These are phyloP conservation scores for Bjerkandera adusta DNA, from an alignment of 1,284 basidiomycete genomes.

Conservation along the genomic window DNA sequence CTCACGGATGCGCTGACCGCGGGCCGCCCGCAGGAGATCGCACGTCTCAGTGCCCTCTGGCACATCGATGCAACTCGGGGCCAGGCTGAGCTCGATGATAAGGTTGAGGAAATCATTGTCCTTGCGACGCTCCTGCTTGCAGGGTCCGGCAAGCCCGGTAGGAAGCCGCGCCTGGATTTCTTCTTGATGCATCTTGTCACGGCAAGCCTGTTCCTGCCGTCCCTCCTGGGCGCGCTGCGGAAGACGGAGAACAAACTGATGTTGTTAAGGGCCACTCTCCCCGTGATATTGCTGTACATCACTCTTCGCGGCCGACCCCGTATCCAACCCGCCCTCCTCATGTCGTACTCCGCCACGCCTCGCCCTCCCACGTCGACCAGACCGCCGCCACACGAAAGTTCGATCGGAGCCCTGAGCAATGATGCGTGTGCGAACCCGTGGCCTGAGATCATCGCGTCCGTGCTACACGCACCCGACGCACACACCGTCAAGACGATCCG, in stretches of 20 bases:
- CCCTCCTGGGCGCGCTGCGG: slow-evolving; percentile 40
- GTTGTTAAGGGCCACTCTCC: slow-evolving; percentile 48
- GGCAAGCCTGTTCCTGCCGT: slow-evolving; percentile 57
- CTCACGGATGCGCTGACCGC: slow-evolving; percentile 35
- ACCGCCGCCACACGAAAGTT: slow-evolving; percentile 21
- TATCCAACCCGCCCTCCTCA: slow-evolving; percentile 52
- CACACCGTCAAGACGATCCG: slow-evolving; percentile 64
- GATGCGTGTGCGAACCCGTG: slow-evolving; percentile 52
- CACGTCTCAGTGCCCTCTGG: slow-evolving; percentile 48
- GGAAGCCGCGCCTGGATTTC: slow-evolving; percentile 15
- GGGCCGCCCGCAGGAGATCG: slow-evolving; percentile 45
- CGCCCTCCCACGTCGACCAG: slow-evolving; percentile 27
- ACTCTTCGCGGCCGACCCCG: slow-evolving; percentile 57
- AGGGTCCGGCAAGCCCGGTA: slow-evolving; percentile 7
- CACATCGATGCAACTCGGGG: slow-evolving; percentile 38
- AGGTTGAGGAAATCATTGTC: slow-evolving; percentile 11
- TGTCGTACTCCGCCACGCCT: slow-evolving; percentile 49
- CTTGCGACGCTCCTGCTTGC: slow-evolving; percentile 9
- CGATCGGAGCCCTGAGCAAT: slow-evolving; percentile 37
- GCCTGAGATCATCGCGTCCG: slow-evolving; percentile 51
- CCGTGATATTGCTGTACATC: slow-evolving; percentile 41
- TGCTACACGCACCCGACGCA: slow-evolving; percentile 55
- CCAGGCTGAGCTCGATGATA: slow-evolving; percentile 24
- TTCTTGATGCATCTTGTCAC: slow-evolving; percentile 73
- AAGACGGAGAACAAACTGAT: slow-evolving; percentile 39